Evolutionary conservation across 2,329 filamentous ascomycete species (phyloP).

Genomic region (Bipolaris cookei): DNA sequence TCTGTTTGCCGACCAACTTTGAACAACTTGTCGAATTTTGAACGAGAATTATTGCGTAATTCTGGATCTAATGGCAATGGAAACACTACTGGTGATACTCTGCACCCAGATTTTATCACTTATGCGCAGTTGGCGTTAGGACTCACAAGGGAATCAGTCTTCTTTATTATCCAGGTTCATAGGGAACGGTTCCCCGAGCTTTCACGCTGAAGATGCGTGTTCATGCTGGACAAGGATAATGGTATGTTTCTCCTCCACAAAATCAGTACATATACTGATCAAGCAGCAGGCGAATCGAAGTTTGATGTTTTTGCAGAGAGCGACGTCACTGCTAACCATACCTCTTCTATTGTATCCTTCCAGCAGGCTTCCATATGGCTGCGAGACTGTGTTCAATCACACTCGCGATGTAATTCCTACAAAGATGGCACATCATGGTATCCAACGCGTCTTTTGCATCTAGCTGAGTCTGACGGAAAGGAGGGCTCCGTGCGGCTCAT

Average conservation of each 20-base stretch:
- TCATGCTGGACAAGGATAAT: not conserved
- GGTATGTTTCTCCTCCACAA: not conserved
- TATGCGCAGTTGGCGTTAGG: not conserved
- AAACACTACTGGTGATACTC: not conserved
- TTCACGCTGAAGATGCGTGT: not conserved
- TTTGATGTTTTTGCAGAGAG: not conserved
- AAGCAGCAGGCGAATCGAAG: not conserved
- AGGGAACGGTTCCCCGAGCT: not conserved
- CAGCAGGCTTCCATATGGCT: constrained; percentile 4
- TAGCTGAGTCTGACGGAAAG: not conserved
- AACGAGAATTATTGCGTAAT: not conserved
- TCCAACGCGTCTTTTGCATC: constrained; percentile 15
- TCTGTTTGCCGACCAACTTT: not conserved
- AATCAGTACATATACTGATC: not conserved
- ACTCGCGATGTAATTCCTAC: not conserved
- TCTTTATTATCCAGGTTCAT: not conserved
- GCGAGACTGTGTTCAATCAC: constrained; percentile 2
- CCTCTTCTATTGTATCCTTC: not conserved
- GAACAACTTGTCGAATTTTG: not conserved
- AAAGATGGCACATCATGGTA: not conserved
- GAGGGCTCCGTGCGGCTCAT: constrained; percentile 5
- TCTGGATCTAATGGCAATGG: not conserved
- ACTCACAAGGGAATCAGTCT: fast-evolving
- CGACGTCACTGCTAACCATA: not conserved
- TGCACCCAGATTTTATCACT: not conserved